Evolutionary conservation across 2,329 filamentous ascomycete species (phyloP).

Genomic region (Alternaria arborescens): DNA sequence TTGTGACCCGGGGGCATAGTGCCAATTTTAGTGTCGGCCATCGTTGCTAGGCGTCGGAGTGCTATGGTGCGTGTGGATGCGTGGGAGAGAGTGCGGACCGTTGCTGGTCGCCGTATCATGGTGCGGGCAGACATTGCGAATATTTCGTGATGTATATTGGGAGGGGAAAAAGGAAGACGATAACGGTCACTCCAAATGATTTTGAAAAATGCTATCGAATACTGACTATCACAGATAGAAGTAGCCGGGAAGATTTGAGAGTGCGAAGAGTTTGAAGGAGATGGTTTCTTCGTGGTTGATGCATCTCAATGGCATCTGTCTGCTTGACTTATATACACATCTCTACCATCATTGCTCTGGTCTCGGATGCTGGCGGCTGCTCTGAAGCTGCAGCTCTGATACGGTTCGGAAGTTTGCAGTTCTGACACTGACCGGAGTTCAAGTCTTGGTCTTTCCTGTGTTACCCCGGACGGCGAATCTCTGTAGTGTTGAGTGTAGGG

Average conservation of each 20-base stretch:
- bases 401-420: not conserved
- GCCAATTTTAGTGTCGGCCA: not conserved
- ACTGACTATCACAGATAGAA: not conserved
- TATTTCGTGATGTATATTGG: not conserved
- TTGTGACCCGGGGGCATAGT: constrained; percentile 15
- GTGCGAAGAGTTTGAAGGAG: not conserved
- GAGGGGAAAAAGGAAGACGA: not conserved
- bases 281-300: not conserved
- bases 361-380: not conserved
- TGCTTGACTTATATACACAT: constrained; percentile 8
- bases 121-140: constrained; percentile 6
- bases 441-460: not conserved
- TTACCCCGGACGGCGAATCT: not conserved
- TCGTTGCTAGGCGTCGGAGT: not conserved
- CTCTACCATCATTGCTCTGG: not conserved
- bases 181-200: not conserved
- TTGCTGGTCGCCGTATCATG: constrained; percentile 4
- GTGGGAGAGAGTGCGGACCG: not conserved
- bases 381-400: not conserved
- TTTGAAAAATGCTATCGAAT: not conserved
- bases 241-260: no score
- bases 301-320: not conserved
- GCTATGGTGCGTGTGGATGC: not conserved
- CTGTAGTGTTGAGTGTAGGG: not conserved
- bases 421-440: not conserved